Conservation (phyloP, 2,329 filamentous ascomycete species). For the Tympanopsis confertula region DNA sequence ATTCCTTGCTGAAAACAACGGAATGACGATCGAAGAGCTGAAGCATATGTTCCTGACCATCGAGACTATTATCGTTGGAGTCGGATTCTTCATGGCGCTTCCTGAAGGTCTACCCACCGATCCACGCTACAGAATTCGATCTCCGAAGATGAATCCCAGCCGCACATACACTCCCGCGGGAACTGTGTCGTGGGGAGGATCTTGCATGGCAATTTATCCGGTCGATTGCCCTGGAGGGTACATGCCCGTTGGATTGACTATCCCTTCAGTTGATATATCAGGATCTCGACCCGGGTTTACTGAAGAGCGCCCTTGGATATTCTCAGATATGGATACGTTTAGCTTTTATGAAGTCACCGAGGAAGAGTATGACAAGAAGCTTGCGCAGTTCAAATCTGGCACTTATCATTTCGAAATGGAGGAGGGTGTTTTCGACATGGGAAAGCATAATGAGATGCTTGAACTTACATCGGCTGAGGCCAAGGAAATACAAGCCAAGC, state of each 20-base stretch:
- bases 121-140: constrained; percentile 37
- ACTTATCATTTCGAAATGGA: constrained; percentile 38
- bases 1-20: constrained; percentile 7
- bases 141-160: constrained; percentile 43
- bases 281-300: constrained; percentile 36
- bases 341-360: constrained; percentile 40
- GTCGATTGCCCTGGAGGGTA: constrained; percentile 45
- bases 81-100: constrained; percentile 42
- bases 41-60: constrained; percentile 5
- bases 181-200: constrained; percentile 41
- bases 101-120: constrained; percentile 39
- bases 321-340: constrained; percentile 43
- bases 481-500: constrained; percentile 25
- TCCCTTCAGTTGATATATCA: constrained; percentile 31
- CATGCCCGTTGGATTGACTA: constrained; percentile 26
- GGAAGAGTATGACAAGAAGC: constrained; percentile 32
- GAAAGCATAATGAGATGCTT: constrained; percentile 36
- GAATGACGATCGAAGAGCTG: constrained; percentile 3
- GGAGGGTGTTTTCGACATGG: constrained; percentile 39
- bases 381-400: constrained; percentile 34
- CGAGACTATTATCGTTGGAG: constrained; percentile 23
- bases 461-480: constrained; percentile 32
- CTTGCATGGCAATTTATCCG: constrained; percentile 39
- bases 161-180: constrained; percentile 44
- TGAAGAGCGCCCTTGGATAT: constrained; percentile 35